phyloP scores from a whole-genome alignment of 768 basidiomycete genomes.

The Lentinula raphanica region DNA sequence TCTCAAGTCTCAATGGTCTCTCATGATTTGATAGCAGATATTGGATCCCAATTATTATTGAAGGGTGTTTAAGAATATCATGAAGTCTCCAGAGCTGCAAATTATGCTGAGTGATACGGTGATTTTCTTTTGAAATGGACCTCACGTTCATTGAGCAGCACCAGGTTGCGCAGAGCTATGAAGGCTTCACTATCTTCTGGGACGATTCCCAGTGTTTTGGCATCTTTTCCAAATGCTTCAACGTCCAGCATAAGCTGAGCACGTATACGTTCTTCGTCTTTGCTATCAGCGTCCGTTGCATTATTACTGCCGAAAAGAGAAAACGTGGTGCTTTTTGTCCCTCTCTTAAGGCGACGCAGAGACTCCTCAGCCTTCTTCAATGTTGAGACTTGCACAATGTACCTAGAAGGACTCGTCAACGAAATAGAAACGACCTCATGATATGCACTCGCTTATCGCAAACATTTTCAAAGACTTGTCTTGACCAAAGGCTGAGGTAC shows the following conservation, averaged over 20 bases:
- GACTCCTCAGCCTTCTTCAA: constrained; percentile 95
- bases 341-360: constrained; percentile 79
- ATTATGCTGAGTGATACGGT: background rate
- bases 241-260: constrained; percentile 84
- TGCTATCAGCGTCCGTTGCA: constrained; percentile 51
- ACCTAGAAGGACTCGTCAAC: constrained; percentile 37
- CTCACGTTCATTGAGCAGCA: constrained; percentile 39
- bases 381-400: constrained; percentile 69
- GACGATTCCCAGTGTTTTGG: constrained; percentile 61
- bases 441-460: constrained; percentile 47
- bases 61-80: background rate
- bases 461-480: constrained; percentile 67
- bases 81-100: constrained; percentile 4
- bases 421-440: background rate
- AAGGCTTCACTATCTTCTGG: constrained; percentile 48
- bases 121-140: background rate
- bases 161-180: constrained; percentile 53
- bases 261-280: constrained; percentile 86
- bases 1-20: too few species aligned
- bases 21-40: too few species aligned
- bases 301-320: constrained; percentile 67
- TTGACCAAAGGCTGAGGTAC: constrained; percentile 44
- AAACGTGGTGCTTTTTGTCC: constrained; percentile 61
- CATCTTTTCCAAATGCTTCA: constrained; percentile 77
- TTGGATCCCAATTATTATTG: too few species aligned